Evolutionary conservation across 768 basidiomycete species (phyloP), one percentile per base, ranked within the genome.

Genomic region (Collybia sordida): DNA sequence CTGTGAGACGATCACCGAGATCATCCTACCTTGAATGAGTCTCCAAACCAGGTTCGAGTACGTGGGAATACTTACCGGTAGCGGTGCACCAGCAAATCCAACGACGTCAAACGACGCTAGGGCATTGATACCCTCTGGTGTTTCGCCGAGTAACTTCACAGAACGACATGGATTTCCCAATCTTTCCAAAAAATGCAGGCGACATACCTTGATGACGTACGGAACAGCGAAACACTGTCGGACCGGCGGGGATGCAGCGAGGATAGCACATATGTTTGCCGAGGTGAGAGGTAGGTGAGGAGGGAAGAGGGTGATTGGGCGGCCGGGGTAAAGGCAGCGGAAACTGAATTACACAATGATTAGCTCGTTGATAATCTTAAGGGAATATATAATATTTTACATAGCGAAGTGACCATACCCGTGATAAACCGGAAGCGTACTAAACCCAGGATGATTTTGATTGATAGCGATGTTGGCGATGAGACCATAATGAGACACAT

Each of bases 31-130:
- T 21, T 28, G 22, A 28, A 19, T 19, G 8, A 52, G 14, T 8
- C 22, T 42, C 15, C 9, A 22, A 21, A 15, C 42, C 6, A 27
- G n/a, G 6, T 5, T n/a, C 4, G 12, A 1, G 21, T 27, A 9
- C n/a, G n/a, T n/a, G n/a, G n/a, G n/a, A 27, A 14, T 15, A 14
- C 56, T 19, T 47, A 60, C 60, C 5, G 82, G 79, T 38, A 81
- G 70, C 3, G 82, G 66, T 11, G 76, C 75, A 1, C 82, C 82
- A 22, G 75, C 78, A 52, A 72, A 81, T 19, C 68, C 70, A 23
- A 81, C 77, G n/a, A 77, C 56, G 38, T 80, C 72, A 56, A 82
- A 78, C 12, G 60, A 57, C 17, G 59, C 64, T 4, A 83, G 67
- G 11, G 67, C 60, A 3, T 64, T 50, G 7, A 74, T 61, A 19